Conservation (phyloP, 1,284 basidiomycete species). For the Irpex rosettiformis region DNA sequence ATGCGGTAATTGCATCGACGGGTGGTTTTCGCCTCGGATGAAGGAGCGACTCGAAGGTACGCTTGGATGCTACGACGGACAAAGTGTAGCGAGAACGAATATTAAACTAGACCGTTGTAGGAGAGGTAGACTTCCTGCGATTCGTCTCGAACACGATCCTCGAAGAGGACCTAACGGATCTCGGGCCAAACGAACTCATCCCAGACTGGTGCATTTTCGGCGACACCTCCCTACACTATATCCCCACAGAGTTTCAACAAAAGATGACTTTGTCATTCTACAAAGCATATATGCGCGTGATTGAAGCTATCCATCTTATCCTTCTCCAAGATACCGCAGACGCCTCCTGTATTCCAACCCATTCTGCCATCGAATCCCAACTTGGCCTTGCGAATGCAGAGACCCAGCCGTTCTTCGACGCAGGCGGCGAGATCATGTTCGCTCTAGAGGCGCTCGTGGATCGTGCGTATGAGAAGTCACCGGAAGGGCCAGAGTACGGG, state of each 20-base stretch:
- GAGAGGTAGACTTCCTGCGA: conserved; percentile 8
- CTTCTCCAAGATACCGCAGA: conserved; percentile 2
- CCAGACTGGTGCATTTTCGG: conserved; percentile 8
- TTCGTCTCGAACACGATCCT: conserved; percentile 5
- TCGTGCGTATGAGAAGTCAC: conserved; percentile 14
- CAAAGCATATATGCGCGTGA: conserved; percentile 12
- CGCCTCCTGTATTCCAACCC: conserved; percentile 10
- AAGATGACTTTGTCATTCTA: conserved; percentile 17
- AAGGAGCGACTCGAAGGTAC: conserved; percentile 17
- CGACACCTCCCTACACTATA: conserved; percentile 16
- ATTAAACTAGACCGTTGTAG: not conserved
- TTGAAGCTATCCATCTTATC: conserved; percentile 12
- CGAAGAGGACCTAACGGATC: conserved; percentile 5
- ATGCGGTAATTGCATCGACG: conserved; percentile 17
- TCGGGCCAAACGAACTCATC: conserved; percentile 8
- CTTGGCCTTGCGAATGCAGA: not conserved
- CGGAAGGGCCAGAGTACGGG: conserved; percentile 10
- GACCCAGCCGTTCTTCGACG: conserved; percentile 8
- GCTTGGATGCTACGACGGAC: not conserved
- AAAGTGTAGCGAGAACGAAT: not conserved
- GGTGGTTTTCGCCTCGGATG: conserved; percentile 20
- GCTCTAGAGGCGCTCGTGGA: conserved; percentile 16
- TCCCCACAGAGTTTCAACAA: conserved; percentile 14
- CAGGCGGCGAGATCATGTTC: conserved; percentile 15
- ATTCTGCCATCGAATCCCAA: not conserved